These are phyloP conservation scores for Beauveria pseudobassiana DNA, from an alignment of 2,329 filamentous ascomycete genomes.

Conservation along the genomic window DNA sequence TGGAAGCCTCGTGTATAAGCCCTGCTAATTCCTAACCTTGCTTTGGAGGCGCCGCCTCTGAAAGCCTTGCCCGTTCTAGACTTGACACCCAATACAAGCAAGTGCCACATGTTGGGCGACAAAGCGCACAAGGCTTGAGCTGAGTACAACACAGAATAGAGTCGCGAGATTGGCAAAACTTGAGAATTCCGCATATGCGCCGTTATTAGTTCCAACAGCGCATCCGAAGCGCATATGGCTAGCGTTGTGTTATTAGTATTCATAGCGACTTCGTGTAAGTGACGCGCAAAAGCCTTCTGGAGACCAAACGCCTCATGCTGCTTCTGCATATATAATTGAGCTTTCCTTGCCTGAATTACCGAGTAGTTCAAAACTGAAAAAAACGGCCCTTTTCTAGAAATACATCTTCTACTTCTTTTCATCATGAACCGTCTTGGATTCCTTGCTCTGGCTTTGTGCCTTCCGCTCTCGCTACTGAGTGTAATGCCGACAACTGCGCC, in stretches of 20 bases:
- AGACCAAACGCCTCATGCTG: background rate
- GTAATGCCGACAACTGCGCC: constrained; percentile 7
- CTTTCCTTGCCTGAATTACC: background rate
- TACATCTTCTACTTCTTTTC: background rate
- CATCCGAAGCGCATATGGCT: background rate
- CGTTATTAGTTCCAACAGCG: background rate
- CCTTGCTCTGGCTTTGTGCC: background rate
- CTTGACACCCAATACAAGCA: background rate
- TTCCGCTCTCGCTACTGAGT: background rate
- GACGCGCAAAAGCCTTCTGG: background rate
- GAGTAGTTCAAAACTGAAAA: no score
- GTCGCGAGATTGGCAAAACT: background rate
- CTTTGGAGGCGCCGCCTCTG: background rate
- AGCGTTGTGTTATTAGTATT: background rate
- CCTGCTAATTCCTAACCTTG: background rate
- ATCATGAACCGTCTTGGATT: background rate
- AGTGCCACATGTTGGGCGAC: background rate
- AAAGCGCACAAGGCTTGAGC: constrained; percentile 4
- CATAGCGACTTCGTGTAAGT: background rate
- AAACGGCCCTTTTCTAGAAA: background rate
- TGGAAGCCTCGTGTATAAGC: background rate
- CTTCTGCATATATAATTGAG: background rate
- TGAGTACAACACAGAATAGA: background rate
- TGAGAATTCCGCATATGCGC: background rate
- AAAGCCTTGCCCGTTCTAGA: constrained; percentile 4